phyloP scores from a whole-genome alignment of 2,329 filamentous ascomycete genomes.

The Thielaviopsis populi region DNA sequence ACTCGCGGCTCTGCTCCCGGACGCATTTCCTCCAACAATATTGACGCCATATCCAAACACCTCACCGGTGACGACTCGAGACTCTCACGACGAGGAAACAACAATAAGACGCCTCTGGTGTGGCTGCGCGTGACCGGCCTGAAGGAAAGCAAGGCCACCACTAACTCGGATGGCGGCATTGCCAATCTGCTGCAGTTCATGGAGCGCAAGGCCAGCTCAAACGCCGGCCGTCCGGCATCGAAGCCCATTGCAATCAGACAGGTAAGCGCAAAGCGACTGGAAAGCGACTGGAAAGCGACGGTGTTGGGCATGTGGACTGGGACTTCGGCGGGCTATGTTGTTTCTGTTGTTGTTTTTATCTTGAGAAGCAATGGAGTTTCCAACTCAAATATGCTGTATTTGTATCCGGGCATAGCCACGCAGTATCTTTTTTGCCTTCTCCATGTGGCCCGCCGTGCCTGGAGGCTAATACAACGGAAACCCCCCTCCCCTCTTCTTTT shows the following conservation, averaged over 20 bases:
- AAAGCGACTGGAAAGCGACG: constrained; percentile 23
- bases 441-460: constrained; percentile 1
- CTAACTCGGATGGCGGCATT: constrained; percentile 51
- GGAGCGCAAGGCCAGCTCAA: constrained; percentile 51
- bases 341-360: background rate
- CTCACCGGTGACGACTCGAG: constrained; percentile 26
- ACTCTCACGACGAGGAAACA: constrained; percentile 17
- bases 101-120: constrained; percentile 18
- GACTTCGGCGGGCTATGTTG: background rate
- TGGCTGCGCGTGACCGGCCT: constrained; percentile 44
- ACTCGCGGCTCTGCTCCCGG: constrained; percentile 19
- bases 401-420: constrained; percentile 21
- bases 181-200: constrained; percentile 51
- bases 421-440: constrained; percentile 16
- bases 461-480: constrained; percentile 15
- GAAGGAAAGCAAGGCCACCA: constrained; percentile 51
- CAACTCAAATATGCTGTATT: constrained; percentile 21
- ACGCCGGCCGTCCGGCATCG: constrained; percentile 30
- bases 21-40: constrained; percentile 24
- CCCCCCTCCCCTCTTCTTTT: background rate
- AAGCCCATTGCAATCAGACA: constrained; percentile 53
- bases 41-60: constrained; percentile 32
- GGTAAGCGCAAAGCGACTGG: constrained; percentile 45
- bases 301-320: constrained; percentile 15
- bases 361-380: constrained; percentile 6